Percentiles rank a stretch among this genome's conserved stretches.
phyloP scores from a whole-genome alignment of 2,329 filamentous ascomycete species.

The Thelonectria olida region DNA sequence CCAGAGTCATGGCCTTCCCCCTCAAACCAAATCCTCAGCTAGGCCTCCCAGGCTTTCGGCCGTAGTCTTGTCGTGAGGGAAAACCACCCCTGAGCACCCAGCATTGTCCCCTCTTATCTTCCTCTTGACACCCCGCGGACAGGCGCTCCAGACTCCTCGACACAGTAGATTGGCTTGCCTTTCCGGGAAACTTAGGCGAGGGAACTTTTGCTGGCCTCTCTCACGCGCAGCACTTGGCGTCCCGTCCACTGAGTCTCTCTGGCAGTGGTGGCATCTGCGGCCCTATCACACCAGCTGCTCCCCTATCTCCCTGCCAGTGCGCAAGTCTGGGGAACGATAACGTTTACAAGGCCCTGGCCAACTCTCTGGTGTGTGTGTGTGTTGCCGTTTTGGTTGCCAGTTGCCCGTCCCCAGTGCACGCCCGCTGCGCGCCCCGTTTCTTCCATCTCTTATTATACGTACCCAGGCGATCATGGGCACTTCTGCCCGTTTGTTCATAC shows the following conservation, averaged over 20 bases:
- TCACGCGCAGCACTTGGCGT: constrained; percentile 47
- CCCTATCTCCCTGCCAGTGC: constrained; percentile 39
- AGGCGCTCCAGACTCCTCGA: constrained; percentile 36
- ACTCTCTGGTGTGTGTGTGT: constrained; percentile 23
- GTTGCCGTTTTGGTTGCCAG: constrained; percentile 26
- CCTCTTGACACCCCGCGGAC: constrained; percentile 36
- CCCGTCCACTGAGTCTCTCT: constrained; percentile 34
- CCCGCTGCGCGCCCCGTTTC: constrained; percentile 28
- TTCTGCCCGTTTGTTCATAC: constrained; percentile 44
- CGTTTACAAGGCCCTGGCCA: constrained; percentile 41
- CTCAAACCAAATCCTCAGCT: constrained; percentile 5
- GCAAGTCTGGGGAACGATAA: constrained; percentile 47
- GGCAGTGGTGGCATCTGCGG: constrained; percentile 32
- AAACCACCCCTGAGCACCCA: constrained; percentile 26
- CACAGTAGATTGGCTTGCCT: constrained; percentile 47
- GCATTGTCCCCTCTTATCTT: constrained; percentile 38
- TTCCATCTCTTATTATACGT: constrained; percentile 40
- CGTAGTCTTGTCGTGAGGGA: too few species aligned
- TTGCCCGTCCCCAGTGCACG: constrained; percentile 12
- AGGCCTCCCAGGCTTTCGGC: constrained; percentile 11
- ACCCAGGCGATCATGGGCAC: constrained; percentile 49
- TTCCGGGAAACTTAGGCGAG: constrained; percentile 48
- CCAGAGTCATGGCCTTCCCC: constrained; percentile 8
- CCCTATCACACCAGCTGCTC: constrained; percentile 39
- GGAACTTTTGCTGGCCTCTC: constrained; percentile 52